Evolutionary conservation across 768 basidiomycete species (phyloP), one percentile per base, ranked within the genome.

Genomic region (Candolleomyces aberdarensis): DNA sequence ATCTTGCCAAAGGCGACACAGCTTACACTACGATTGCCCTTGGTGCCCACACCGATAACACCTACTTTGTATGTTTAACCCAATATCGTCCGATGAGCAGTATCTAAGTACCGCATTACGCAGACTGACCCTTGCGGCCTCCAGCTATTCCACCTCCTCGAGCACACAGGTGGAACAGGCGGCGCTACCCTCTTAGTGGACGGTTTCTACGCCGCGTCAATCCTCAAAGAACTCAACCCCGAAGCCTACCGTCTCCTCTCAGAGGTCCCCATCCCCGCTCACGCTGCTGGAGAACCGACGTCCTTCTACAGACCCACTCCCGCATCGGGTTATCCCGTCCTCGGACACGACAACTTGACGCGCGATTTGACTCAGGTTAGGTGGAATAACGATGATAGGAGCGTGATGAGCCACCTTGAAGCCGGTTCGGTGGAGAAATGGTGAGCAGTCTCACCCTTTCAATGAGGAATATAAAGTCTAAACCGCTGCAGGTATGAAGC

Each of bases 321-420:
- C 0, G 63, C 75, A 1, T 74, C 79, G 0, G 85, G 86, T 1
- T 88, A 89, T 66, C 90, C 95, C 0, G 83, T 91, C 0, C 78
- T 98, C 5, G 75, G 80, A 15, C 90, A 93, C 69, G 88, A 94
- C 56, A 66, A 72, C 2, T 57, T 71, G 8, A 83, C 79, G 13
- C 85, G 83, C 2, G 83, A 88, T 62, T 78, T 98, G 0, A 72
- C 78, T 4, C 89, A 92, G 62, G 88, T 98, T 39, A 75, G 96
- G 57, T 98, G 95, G 92, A 98, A 98, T 68, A 96, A 94, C 63
- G 91, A 95, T 65, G 96, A 98, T 71, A 78, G 96, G 56, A 95
- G 92, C 60, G 89, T 88, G 3, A 83, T 98, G 78, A 83, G 77
- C 62, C 76, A 80, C 63, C 64, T 93, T 63, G 75, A 78, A 15